These are phyloP conservation scores for Collybia nuda DNA, from an alignment of 768 basidiomycete species.

Conservation along the genomic window DNA sequence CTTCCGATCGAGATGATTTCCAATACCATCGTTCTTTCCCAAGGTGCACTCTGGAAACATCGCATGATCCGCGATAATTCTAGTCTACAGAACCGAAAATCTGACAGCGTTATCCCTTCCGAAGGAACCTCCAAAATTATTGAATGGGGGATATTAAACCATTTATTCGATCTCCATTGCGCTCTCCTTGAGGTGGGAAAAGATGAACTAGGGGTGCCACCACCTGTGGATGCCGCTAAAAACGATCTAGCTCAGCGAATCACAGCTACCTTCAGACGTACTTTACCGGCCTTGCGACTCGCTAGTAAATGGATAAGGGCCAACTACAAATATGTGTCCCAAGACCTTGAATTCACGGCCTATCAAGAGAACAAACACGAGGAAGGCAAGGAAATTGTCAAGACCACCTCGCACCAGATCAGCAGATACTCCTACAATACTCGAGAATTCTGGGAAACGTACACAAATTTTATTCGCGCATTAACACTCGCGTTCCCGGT, in stretches of 20 bases:
- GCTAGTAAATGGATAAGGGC: constrained; percentile 86
- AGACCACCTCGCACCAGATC: constrained; percentile 28
- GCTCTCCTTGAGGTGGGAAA: constrained; percentile 66
- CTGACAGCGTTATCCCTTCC: constrained; percentile 23
- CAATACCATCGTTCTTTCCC: constrained; percentile 68
- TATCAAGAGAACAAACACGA: constrained; percentile 28
- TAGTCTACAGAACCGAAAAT: constrained; percentile 19
- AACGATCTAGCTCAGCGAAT: constrained; percentile 78
- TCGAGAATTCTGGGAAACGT: constrained; percentile 69
- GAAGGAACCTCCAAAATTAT: constrained; percentile 36
- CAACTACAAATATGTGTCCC: constrained; percentile 67
- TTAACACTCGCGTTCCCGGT: constrained; percentile 70
- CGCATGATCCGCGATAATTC: constrained; percentile 64
- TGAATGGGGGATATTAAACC: constrained; percentile 66
- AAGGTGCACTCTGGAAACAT: constrained; percentile 85
- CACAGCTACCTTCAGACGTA: constrained; percentile 81
- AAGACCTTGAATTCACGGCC: constrained; percentile 38
- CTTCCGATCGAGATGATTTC: constrained; percentile 77
- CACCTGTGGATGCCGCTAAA: constrained; percentile 52
- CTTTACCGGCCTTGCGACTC: constrained; percentile 84
- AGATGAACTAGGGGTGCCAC: constrained; percentile 56
- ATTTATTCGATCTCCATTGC: constrained; percentile 65
- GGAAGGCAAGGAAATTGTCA: constrained; percentile 25
- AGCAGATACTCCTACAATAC: constrained; percentile 38
- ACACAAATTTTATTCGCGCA: constrained; percentile 61